Conservation (phyloP, 345 rosid genomes). For the Murraya koenigii region DNA sequence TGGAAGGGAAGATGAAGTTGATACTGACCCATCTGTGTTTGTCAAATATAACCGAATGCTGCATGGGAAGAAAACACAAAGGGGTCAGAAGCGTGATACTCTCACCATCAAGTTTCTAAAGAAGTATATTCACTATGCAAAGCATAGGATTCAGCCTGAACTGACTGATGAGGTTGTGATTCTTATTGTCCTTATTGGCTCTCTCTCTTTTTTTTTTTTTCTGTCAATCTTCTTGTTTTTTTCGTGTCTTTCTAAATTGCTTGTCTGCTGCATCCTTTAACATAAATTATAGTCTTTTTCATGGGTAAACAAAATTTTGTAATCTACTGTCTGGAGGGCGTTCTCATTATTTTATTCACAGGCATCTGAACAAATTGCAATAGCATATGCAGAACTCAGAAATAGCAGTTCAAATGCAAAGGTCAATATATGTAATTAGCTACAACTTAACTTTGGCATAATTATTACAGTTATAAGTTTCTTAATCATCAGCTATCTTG, state of each 20-base stretch:
- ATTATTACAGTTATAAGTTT: not conserved
- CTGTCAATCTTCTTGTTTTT: not conserved
- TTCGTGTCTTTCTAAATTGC: not conserved
- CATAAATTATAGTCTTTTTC: not conserved
- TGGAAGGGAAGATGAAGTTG: conserved; percentile 79
- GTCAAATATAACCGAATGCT: conserved; percentile 89
- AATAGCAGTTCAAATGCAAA: conserved; percentile 69
- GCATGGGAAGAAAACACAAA: conserved; percentile 74
- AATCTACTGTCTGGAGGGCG: conserved; percentile 2
- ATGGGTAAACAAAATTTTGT: not conserved
- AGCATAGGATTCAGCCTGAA: conserved; percentile 90
- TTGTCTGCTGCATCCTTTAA: not conserved
- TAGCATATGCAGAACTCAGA: conserved; percentile 92
- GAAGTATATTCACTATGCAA: conserved; percentile 97
- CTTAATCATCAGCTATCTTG: conserved; percentile 12
- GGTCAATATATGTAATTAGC: conserved; percentile 35
- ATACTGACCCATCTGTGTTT: conserved; percentile 70
- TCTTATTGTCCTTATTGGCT: not conserved
- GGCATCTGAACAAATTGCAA: conserved; percentile 94
- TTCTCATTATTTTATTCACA: conserved; percentile 25
- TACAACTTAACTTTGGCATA: not conserved
- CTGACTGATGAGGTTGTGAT: conserved; percentile 83
- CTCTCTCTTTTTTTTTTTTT: not conserved
- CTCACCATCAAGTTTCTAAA: conserved; percentile 84
- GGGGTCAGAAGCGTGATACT: conserved; percentile 72